Evolutionary conservation across 129 eudicot species (phyloP), one percentile per base, ranked within the genome.

Genomic region (Lactuca saligna): DNA sequence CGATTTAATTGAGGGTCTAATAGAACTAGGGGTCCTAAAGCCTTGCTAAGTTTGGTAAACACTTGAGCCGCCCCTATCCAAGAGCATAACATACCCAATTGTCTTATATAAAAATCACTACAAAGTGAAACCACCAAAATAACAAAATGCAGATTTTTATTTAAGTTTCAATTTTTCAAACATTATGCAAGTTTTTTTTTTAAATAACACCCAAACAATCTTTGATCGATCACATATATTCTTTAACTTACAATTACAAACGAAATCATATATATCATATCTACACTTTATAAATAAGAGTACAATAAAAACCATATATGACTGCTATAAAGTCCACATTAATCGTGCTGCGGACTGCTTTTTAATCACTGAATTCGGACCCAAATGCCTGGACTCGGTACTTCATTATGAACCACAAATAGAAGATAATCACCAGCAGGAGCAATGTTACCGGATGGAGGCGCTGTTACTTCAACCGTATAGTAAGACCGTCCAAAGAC

Each of bases 301-400:
- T 13, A 59, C 48, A 6, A 34, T 35, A 60, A 11, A 13, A 60
- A 34, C 65, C 46, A 60, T 60, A 34, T 14, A 60, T n/a, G 65
- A 35, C 48, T 34, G 46, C 10, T 34, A 60, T 60, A 60, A 60
- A 34, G 34, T 6, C 48, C 65, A 60, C 46, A 34, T 11, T 11
- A 60, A 39, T 60, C 1, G 3, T 12, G 29, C 46, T 7, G 65
- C n/a, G 13, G 46, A 34, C 51, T 46, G 12, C 7, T 34, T n/a
- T 14, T 13, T 54, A 32, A 6, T 75, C 75, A 82, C 71, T 37
- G 46, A 49, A 86, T 68, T 12, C 66, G 86, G 54, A 88, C 81
- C 96, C 96, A 88, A 65, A 79, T 79, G 4, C 89, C 96, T 25
- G 57, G 81, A 76, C 91, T 85, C 0, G 96, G 91, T 16, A 88